Conservation (phyloP, 2,329 filamentous ascomycete genomes). For the Thielaviopsis populi region DNA sequence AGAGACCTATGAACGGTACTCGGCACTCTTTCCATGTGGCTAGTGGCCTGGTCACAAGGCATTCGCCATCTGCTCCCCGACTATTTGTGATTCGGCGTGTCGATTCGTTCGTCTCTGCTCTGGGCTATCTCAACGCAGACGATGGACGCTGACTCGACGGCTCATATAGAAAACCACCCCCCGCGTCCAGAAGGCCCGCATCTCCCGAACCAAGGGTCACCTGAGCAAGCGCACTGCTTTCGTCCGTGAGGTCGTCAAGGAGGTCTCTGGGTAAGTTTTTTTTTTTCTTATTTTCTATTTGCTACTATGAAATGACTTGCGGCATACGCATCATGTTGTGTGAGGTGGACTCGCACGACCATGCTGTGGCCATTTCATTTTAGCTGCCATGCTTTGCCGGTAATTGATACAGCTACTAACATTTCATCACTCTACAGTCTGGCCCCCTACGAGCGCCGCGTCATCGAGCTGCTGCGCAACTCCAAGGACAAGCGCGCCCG, state of each 20-base stretch:
- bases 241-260: slow-evolving; percentile 93
- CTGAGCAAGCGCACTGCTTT: slow-evolving; percentile 94
- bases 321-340: background rate
- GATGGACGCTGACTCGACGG: slow-evolving; percentile 47
- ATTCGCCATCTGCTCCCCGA: background rate
- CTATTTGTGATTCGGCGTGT: slow-evolving; percentile 2
- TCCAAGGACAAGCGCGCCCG: slow-evolving; percentile 97
- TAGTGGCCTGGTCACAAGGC: background rate
- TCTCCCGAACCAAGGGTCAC: slow-evolving; percentile 84
- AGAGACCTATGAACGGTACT: slow-evolving; percentile 2
- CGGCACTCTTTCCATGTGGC: background rate
- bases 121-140: slow-evolving; percentile 30
- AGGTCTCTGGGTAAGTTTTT: slow-evolving; percentile 74
- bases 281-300: background rate
- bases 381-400: background rate
- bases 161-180: slow-evolving; percentile 62
- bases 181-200: slow-evolving; percentile 61
- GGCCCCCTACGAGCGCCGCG: slow-evolving; percentile 91
- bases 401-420: background rate
- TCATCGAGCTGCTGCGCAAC: slow-evolving; percentile 98
- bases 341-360: background rate
- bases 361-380: background rate
- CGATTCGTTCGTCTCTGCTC: slow-evolving; percentile 14
- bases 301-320: background rate
- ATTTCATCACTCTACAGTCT: slow-evolving; percentile 37